phyloP scores from a whole-genome alignment of 139 green algal genomes.

The Gonium pectorale region DNA sequence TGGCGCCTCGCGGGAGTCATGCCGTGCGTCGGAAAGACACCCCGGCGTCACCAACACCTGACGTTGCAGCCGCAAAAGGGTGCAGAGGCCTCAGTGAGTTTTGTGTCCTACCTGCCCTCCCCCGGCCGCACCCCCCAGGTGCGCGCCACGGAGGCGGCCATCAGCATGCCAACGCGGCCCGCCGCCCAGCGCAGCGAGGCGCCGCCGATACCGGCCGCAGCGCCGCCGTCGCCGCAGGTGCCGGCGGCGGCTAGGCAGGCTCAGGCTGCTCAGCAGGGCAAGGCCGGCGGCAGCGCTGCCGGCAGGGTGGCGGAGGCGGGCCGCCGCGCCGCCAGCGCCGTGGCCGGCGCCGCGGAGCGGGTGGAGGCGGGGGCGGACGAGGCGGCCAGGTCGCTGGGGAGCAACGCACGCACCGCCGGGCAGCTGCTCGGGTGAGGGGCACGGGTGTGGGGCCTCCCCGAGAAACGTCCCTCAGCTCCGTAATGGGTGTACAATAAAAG shows the following conservation, averaged over 20 bases:
- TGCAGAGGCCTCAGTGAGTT: too few relatives aligned
- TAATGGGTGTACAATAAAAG: too few relatives aligned
- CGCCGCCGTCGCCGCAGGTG: not conserved
- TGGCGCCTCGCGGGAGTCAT: too few relatives aligned
- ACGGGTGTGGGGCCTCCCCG: too few relatives aligned
- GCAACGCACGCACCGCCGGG: not conserved
- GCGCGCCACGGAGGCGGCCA: conserved; percentile 15
- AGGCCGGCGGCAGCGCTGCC: not conserved
- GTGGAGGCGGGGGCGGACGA: not conserved
- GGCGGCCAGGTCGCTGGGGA: not conserved
- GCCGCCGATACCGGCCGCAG: too few relatives aligned
- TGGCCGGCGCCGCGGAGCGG: not conserved
- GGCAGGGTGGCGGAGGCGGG: not conserved
- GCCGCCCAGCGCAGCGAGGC: not conserved
- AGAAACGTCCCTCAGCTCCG: too few relatives aligned
- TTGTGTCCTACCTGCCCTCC: too few relatives aligned
- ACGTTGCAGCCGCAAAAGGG: too few relatives aligned
- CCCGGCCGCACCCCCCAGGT: not conserved
- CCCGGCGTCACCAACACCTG: too few relatives aligned
- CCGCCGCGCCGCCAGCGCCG: not conserved
- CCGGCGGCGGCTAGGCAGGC: not conserved
- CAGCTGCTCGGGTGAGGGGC: conserved; percentile 18
- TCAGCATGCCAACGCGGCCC: not conserved
- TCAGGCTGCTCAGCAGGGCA: not conserved
- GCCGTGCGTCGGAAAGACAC: too few relatives aligned